Evolutionary conservation across 164 flowering plant species (phyloP).

Genomic region (Piper longum): DNA sequence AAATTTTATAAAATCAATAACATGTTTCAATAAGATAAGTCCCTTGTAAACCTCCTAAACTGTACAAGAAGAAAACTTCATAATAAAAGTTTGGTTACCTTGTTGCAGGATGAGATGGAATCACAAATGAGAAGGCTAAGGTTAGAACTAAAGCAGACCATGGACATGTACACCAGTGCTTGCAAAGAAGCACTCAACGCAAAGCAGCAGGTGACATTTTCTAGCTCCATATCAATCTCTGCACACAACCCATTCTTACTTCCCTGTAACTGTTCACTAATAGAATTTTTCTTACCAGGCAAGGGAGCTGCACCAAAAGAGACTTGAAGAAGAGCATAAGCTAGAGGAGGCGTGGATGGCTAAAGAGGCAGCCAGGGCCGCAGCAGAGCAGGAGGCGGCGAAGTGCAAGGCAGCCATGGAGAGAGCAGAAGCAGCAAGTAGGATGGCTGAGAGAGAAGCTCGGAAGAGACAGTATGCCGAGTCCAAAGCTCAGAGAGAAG

Average conservation of each 20-base stretch:
- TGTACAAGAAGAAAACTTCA: neutral
- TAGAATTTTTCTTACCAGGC: constrained; percentile 26
- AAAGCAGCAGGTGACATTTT: constrained; percentile 36
- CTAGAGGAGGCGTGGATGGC: constrained; percentile 49
- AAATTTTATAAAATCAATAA: no score
- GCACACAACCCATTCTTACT: neutral
- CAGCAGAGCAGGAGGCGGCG: constrained; percentile 53
- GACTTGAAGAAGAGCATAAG: constrained; percentile 56
- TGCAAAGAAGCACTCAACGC: constrained; percentile 65
- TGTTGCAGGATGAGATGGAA: constrained; percentile 40
- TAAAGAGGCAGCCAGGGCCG: constrained; percentile 55
- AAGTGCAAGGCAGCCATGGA: constrained; percentile 60
- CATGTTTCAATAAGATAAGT: no score
- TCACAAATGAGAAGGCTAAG: constrained; percentile 60
- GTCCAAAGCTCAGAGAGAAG: constrained; percentile 43
- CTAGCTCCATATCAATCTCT: neutral
- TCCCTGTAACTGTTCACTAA: neutral
- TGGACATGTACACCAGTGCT: constrained; percentile 68
- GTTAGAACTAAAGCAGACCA: constrained; percentile 58
- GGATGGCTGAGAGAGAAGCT: constrained; percentile 59
- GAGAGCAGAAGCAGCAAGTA: constrained; percentile 66
- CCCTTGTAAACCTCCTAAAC: no score
- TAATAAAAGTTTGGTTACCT: neutral
- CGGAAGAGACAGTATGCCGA: constrained; percentile 56
- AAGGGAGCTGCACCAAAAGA: constrained; percentile 72